Evolutionary conservation across 2,329 filamentous ascomycete genomes (phyloP).

Genomic region (Fusarium sp.): DNA sequence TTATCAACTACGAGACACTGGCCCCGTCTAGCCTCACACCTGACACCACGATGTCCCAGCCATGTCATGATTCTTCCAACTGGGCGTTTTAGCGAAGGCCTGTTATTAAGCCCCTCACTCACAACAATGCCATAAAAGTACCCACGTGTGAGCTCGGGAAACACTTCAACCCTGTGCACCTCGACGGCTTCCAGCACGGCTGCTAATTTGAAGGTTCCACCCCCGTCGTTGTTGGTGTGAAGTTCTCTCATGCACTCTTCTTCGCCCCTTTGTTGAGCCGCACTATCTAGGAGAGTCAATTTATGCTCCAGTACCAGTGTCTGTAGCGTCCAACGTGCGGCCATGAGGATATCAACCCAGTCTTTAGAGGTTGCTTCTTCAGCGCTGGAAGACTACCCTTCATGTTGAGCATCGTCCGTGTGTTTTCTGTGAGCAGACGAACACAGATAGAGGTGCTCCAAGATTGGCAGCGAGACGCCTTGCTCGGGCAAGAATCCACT

Average conservation of each 20-base stretch:
- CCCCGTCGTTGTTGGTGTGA: background rate
- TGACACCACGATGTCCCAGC: background rate
- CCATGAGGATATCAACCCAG: background rate
- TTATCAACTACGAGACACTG: constrained; percentile 5
- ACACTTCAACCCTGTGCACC: fast-evolving
- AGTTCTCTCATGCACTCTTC: background rate
- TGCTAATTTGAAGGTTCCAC: background rate
- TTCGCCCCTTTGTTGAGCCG: background rate
- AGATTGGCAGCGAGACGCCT: background rate
- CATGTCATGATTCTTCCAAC: background rate
- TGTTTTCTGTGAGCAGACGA: background rate
- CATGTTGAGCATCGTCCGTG: too few relatives aligned
- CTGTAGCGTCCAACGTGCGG: background rate
- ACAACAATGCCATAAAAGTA: constrained; percentile 23
- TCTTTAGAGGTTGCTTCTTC: background rate
- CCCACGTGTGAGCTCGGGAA: background rate
- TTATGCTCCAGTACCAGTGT: background rate
- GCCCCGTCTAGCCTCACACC: constrained; percentile 27
- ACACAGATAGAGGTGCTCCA: background rate
- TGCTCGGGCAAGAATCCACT: background rate
- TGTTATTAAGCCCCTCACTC: fast-evolving
- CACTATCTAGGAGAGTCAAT: too few relatives aligned
- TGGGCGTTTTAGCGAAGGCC: background rate
- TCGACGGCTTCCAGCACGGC: background rate
- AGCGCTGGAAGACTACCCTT: background rate